Evolutionary conservation across 2,329 filamentous ascomycete genomes (phyloP), one percentile per base, ranked within the genome.

Genomic region (Penicillium sp.): DNA sequence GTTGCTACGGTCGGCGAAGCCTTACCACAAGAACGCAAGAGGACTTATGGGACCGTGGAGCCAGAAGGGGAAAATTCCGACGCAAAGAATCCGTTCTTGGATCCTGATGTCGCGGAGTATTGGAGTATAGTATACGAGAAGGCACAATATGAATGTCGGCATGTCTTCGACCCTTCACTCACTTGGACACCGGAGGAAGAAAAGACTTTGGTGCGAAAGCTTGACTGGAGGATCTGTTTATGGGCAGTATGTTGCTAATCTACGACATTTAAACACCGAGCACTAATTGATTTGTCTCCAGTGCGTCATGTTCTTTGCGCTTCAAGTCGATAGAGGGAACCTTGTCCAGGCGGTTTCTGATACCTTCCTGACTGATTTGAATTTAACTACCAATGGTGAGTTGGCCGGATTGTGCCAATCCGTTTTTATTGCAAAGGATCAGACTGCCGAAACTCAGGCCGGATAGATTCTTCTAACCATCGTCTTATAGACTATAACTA

Each of bases 301-400:
- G 39, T 42, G 79, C 49, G 63, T 82, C 30, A 82, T 83, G 80
- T 85, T 85, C 66, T 82, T 84, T 45, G 81, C 78, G 0, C 69
- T 85, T 2, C 80, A 85, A 60, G 69, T 85, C 3, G 82, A 85
- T 61, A 74, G 84, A 34, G 81, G 81, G 26, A 86, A 86, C 60
- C 71, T 86, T 13, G 55, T 51, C 47, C 84, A 83, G 55, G 83
- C 82, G 3, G 68, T 84, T 29, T 80, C 80, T 3, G 83, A 86
- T 61, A 79, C 83, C 59, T 70, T 86, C 50, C 73, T 87, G 10
- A 60, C 63, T 33, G 68, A 73, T 41, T 54, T 71, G 17, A 55
- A 60, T n/a, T 23, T 72, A 17, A 62, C 59, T 18, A 69, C 66
- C 2, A 67, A 71, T 47, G 67, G 63, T 65, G 53, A 41, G 43